Conservation (phyloP, 2,329 filamentous ascomycete genomes). For the Nectriaceae sp. region DNA sequence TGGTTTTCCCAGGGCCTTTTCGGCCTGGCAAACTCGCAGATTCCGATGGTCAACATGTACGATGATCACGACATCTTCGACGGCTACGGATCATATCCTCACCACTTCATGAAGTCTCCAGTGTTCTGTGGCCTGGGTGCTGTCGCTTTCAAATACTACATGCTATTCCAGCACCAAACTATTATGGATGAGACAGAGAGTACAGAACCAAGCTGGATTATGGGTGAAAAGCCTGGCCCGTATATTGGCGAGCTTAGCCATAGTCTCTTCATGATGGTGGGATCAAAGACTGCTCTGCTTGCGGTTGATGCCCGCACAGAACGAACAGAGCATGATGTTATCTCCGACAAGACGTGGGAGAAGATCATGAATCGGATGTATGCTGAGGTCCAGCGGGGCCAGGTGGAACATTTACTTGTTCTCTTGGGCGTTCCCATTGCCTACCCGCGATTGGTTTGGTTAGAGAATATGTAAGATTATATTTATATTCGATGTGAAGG, state of each 20-base stretch:
- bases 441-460: constrained; percentile 73
- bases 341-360: constrained; percentile 81
- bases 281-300: constrained; percentile 76
- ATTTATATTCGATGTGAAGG: neutral
- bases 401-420: constrained; percentile 88
- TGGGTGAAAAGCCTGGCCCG: constrained; percentile 78
- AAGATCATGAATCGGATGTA: constrained; percentile 85
- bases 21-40: constrained; percentile 88
- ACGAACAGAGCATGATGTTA: constrained; percentile 77
- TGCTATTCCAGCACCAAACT: constrained; percentile 97
- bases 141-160: constrained; percentile 97
- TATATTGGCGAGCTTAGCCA: constrained; percentile 88
- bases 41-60: constrained; percentile 98
- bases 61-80: constrained; percentile 94
- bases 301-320: constrained; percentile 92
- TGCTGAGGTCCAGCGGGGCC: constrained; percentile 76
- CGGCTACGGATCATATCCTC: constrained; percentile 90
- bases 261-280: constrained; percentile 83
- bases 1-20: constrained; percentile 98
- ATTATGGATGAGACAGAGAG: constrained; percentile 76
- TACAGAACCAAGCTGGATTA: constrained; percentile 87
- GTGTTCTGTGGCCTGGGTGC: constrained; percentile 89
- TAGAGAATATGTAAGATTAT: constrained; percentile 65
- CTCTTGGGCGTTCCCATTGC: constrained; percentile 82
- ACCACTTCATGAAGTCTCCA: constrained; percentile 87